phyloP scores from a whole-genome alignment of 805 yeast species.

The Cyberlindnera nakhonratchasimensis region DNA sequence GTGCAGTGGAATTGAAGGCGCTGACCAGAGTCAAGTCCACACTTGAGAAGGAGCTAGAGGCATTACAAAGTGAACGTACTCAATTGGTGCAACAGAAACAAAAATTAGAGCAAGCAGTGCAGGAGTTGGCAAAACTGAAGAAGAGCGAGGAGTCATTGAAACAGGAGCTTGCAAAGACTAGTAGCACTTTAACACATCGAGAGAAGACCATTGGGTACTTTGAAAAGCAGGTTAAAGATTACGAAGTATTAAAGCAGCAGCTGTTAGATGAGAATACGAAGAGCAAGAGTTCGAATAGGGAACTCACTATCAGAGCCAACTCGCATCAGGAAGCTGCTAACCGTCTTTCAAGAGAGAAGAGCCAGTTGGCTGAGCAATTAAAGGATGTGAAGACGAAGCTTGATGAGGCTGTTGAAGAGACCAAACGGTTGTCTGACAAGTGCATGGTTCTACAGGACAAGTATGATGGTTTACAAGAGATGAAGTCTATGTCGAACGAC shows the following conservation, averaged over 20 bases:
- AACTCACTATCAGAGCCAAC: conserved; percentile 27
- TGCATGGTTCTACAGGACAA: conserved; percentile 36
- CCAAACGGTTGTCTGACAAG: conserved; percentile 41
- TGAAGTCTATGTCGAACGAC: conserved; percentile 35
- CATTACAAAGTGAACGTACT: conserved; percentile 21
- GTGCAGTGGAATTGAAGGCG: conserved; percentile 3
- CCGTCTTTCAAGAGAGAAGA: conserved; percentile 36
- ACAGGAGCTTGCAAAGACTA: conserved; percentile 20
- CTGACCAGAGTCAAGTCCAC: conserved; percentile 21
- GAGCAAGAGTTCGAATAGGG: conserved; percentile 26
- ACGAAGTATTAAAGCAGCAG: conserved; percentile 27
- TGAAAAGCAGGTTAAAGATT: conserved; percentile 40
- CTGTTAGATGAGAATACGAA: conserved; percentile 25
- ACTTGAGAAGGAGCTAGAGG: conserved; percentile 20
- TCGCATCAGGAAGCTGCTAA: conserved; percentile 32
- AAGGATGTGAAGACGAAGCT: conserved; percentile 35
- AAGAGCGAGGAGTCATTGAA: conserved; percentile 23
- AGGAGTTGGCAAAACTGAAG: conserved; percentile 21
- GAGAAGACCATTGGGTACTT: conserved; percentile 37
- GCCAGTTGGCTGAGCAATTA: conserved; percentile 34
- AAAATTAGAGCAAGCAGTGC: conserved; percentile 15
- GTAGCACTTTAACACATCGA: conserved; percentile 28
- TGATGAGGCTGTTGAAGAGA: conserved; percentile 36
- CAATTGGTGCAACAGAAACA: conserved; percentile 25
- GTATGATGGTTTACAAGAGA: conserved; percentile 34